These are phyloP conservation scores for Dacryopinax spathularia DNA, from an alignment of 768 basidiomycete genomes.

Conservation along the genomic window DNA sequence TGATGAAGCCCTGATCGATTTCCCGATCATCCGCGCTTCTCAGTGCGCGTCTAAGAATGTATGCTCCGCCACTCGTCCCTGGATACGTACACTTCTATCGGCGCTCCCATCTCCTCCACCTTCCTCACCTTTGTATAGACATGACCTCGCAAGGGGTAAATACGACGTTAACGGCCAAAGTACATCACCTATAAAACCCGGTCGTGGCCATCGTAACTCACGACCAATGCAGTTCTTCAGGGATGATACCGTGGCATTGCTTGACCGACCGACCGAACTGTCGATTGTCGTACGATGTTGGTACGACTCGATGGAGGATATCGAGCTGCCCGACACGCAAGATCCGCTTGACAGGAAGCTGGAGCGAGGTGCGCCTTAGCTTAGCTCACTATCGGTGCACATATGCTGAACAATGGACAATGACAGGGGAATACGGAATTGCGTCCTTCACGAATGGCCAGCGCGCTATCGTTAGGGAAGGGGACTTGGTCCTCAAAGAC, in stretches of 20 bases:
- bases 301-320: not conserved
- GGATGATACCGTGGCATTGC: slow-evolving; percentile 6
- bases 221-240: slow-evolving; percentile 5
- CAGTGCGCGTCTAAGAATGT: not conserved
- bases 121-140: not conserved
- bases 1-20: not conserved
- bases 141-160: not conserved
- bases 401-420: not conserved
- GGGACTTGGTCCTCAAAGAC: slow-evolving; percentile 54
- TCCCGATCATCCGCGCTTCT: not conserved
- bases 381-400: not conserved
- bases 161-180: not conserved
- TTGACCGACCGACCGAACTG: slow-evolving; percentile 7
- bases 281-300: slow-evolving; percentile 3
- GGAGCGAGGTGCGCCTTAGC: slow-evolving; percentile 22
- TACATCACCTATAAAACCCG: not conserved
- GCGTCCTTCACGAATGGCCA: slow-evolving; percentile 43
- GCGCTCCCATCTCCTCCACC: not conserved
- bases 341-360: slow-evolving; percentile 70
- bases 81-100: not conserved
- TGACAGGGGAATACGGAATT: slow-evolving; percentile 62
- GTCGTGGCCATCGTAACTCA: not conserved
- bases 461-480: slow-evolving; percentile 59
- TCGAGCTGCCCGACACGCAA: not conserved
- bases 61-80: not conserved